Percentiles rank a stretch among this genome's conserved stretches.
phyloP scores from a whole-genome alignment of 441 rosid species.

The Populus trichocarpa region DNA sequence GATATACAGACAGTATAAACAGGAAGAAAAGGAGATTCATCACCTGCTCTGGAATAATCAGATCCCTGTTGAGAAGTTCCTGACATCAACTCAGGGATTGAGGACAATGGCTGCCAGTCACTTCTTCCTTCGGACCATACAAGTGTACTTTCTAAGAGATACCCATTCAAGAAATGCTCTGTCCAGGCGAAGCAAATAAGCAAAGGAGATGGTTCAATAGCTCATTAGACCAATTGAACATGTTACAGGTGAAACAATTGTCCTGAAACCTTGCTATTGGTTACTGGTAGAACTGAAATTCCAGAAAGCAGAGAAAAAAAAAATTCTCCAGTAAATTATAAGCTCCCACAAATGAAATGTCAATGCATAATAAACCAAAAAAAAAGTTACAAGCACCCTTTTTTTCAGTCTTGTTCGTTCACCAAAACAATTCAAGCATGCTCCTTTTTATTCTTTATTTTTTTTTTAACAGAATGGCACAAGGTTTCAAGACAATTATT shows the following conservation, averaged over 20 bases:
- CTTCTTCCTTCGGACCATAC: constrained; percentile 88
- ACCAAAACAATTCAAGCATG: constrained; percentile 1
- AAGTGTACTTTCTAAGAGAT: constrained; percentile 56
- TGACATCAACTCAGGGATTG: constrained; percentile 58
- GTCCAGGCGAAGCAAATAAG: constrained; percentile 56
- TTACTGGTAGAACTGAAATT: constrained; percentile 27
- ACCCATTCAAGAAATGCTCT: constrained; percentile 84
- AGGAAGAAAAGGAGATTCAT: neutral
- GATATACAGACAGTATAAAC: neutral
- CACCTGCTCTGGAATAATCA: constrained; percentile 39
- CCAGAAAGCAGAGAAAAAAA: constrained; percentile 19
- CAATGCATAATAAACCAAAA: constrained; percentile 1
- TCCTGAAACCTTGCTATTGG: constrained; percentile 37
- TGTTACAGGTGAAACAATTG: constrained; percentile 35
- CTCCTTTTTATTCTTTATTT: neutral
- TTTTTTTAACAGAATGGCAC: neutral
- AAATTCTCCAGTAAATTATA: constrained; percentile 24
- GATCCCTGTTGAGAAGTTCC: constrained; percentile 39
- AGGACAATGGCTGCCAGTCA: constrained; percentile 75
- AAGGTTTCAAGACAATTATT: constrained; percentile 4
- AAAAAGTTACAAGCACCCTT: neutral
- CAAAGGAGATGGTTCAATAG: constrained; percentile 45
- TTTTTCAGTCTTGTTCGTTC: constrained; percentile 8
- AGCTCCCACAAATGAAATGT: constrained; percentile 4
- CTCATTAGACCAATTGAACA: constrained; percentile 43